Evolutionary conservation across 345 rosid genomes (phyloP).

Genomic region (Heritiera fomes): DNA sequence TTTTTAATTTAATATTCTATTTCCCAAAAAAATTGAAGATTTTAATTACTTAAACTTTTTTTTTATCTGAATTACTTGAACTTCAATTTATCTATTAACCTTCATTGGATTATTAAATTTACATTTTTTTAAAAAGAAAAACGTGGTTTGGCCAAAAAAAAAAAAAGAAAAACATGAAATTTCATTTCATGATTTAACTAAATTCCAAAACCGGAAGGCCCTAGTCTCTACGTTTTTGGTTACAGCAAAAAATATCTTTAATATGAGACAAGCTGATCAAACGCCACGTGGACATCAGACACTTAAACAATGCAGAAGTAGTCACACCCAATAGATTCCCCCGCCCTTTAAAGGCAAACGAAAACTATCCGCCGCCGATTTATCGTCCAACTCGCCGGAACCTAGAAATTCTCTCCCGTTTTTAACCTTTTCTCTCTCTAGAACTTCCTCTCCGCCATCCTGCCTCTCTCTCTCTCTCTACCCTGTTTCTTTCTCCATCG

Average conservation of each 20-base stretch:
- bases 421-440: background rate
- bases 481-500: conserved; percentile 14
- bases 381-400: conserved; percentile 30
- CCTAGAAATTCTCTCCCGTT: conserved; percentile 13
- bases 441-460: background rate
- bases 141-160: too few relatives aligned
- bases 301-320: background rate
- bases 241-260: background rate
- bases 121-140: too few relatives aligned
- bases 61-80: too few relatives aligned
- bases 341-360: conserved; percentile 8
- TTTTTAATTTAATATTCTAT: too few relatives aligned
- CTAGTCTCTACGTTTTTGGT: too few relatives aligned
- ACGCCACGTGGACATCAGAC: background rate
- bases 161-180: too few relatives aligned
- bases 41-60: too few relatives aligned
- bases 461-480: conserved; percentile 18
- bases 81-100: too few relatives aligned
- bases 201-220: too few relatives aligned
- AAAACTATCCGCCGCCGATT: conserved; percentile 29
- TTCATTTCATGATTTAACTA: too few relatives aligned
- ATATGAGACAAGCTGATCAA: background rate
- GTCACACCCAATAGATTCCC: background rate
- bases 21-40: too few relatives aligned
- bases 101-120: too few relatives aligned